phyloP scores from a whole-genome alignment of 179 eudicot species.

The Silene noctiflora region DNA sequence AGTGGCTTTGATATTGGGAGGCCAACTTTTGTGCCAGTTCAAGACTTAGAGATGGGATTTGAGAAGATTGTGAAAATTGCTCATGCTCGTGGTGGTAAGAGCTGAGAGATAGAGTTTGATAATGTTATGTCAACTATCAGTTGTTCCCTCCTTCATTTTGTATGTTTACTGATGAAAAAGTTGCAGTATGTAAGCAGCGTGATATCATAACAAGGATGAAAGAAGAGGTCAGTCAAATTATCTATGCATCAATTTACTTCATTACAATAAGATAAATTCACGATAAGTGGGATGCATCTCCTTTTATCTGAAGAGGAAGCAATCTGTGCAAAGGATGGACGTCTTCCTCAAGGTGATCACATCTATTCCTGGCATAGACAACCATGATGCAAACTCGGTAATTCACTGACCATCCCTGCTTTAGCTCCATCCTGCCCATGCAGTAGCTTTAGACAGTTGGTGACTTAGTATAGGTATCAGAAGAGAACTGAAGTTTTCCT shows the following conservation, averaged over 20 bases:
- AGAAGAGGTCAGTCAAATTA: conserved; percentile 57
- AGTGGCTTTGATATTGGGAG: conserved; percentile 67
- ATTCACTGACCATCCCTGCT: conserved; percentile 15
- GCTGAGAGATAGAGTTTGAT: background rate
- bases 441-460: too few species aligned
- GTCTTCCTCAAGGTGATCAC: conserved; percentile 68
- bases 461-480: too few species aligned
- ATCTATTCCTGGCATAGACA: conserved; percentile 76
- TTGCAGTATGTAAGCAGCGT: conserved; percentile 71
- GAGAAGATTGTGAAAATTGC: conserved; percentile 83
- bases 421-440: background rate
- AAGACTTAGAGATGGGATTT: conserved; percentile 85
- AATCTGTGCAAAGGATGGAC: conserved; percentile 72
- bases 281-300: background rate
- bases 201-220: conserved; percentile 60
- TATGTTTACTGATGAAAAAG: conserved; percentile 11
- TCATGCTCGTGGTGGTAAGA: conserved; percentile 81
- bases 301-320: conserved; percentile 52
- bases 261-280: background rate
- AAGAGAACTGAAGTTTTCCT: too few species aligned
- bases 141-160: background rate
- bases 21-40: conserved; percentile 73
- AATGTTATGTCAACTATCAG: background rate
- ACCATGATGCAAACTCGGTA: conserved; percentile 92
- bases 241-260: conserved; percentile 10